Conservation (phyloP, 2,329 filamentous ascomycete species). For the Pseudogymnoascus sp. region DNA sequence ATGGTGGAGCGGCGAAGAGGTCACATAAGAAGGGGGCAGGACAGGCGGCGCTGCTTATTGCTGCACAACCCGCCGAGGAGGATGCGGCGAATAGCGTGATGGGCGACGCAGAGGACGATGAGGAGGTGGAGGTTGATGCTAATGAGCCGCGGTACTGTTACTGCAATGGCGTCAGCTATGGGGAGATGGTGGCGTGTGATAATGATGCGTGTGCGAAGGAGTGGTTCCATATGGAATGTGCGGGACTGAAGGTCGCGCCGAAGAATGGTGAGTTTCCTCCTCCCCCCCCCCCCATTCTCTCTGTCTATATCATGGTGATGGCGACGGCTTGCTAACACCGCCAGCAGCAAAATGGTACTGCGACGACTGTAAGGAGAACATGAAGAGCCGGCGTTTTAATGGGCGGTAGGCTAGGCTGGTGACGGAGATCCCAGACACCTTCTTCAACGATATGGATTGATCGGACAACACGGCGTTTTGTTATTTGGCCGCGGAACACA, state of each 20-base stretch:
- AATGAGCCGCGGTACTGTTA: conserved; percentile 73
- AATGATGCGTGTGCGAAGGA: conserved; percentile 63
- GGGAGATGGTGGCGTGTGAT: conserved; percentile 79
- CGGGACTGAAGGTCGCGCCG: conserved; percentile 71
- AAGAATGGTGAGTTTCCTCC: conserved; percentile 34
- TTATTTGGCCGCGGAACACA: background rate
- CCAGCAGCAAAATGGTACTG: conserved; percentile 27
- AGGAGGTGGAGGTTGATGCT: conserved; percentile 55
- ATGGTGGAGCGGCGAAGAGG: conserved; percentile 36
- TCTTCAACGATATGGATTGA: background rate
- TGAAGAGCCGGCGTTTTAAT: conserved; percentile 24
- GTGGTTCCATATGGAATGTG: conserved; percentile 80
- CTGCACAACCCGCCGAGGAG: conserved; percentile 17
- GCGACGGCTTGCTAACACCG: background rate
- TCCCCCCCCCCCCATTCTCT: background rate
- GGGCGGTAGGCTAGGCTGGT: conserved; percentile 12
- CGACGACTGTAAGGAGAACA: conserved; percentile 26
- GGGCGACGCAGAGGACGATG: conserved; percentile 32
- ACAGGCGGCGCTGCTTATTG: conserved; percentile 27
- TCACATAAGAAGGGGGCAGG: conserved; percentile 51
- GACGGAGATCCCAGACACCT: background rate
- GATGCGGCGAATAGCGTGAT: conserved; percentile 37
- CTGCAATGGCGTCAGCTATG: conserved; percentile 72
- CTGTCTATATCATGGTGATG: background rate
- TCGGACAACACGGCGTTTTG: background rate